Base-by-base conservation (phyloP, 2,329 filamentous ascomycete species). In the Clonostachys rhizophaga region DNA sequence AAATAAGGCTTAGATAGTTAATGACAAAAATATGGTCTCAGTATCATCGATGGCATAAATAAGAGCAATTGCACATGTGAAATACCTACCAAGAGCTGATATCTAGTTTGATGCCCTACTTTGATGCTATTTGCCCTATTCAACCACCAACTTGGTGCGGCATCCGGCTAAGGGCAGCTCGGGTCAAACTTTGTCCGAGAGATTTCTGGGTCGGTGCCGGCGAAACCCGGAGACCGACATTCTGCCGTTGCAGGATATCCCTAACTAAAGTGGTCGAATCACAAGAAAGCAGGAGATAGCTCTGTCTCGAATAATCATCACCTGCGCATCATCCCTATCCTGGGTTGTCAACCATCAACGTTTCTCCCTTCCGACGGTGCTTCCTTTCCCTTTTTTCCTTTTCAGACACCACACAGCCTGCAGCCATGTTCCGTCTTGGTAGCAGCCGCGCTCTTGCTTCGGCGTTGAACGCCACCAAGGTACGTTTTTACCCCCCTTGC, bases 341-440 rank as follows among this genome's bases (percentile, higher is more conserved):
- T 46, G 47, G 35, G 34, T 39, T 49, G 44, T 41, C 41, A 47
- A 34, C 47, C 43, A 33, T 44, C 50, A 48, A 43, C 44, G 51
- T 51, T 48, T 50, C 51, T 47, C 48, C 45, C 49, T 46, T 49
- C 47, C 50, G 47, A 48, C 48, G 39, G 33, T 47, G 46, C 33
- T 46, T 41, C 39, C 42, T 24, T 44, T 46, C 36, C 35, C 13
- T 34, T 42, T 42, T n/a, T 34, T 43, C 42, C 45, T 43, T 42
- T 37, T 36, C 16, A 18, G 33, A 24, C 36, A 40, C 24, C 43
- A 34, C 36, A 16, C 45, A 24, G 8, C 11, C 18, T 41, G 34
- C n/a, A 36, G 20, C 24, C 62, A 96, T 96, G 91, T 95, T 91
- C 78, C 94, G 86, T 73, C 75, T 95, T 68, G 86, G 86, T 68